A percentile compares a stretch with the other conserved stretches of the same genome.
phyloP scores from a whole-genome alignment of 306 rosid genomes.

The Vicia faba region DNA sequence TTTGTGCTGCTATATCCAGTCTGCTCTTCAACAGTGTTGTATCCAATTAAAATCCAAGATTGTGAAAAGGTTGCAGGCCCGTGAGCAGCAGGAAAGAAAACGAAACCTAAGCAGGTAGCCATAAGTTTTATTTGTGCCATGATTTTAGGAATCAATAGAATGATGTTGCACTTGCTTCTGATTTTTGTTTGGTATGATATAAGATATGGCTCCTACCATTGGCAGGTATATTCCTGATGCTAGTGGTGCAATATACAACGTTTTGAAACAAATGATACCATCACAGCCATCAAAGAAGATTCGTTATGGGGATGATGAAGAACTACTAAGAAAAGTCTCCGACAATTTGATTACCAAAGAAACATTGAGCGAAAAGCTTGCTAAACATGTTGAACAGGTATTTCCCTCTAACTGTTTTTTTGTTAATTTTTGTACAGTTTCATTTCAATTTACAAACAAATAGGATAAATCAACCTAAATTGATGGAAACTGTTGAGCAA shows the following conservation, averaged over 20 bases:
- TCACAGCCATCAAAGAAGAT: conserved; percentile 64
- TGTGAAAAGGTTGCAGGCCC: conserved; percentile 91
- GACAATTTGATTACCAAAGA: conserved; percentile 69
- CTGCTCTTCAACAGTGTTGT: conserved; percentile 94
- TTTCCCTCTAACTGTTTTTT: conserved; percentile 21
- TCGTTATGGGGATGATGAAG: conserved; percentile 54
- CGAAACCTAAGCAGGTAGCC: conserved; percentile 80
- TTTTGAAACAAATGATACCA: conserved; percentile 63
- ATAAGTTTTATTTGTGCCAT: conserved; percentile 22
- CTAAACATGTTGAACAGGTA: conserved; percentile 93
- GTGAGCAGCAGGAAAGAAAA: conserved; percentile 97
- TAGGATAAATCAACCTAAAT: conserved; percentile 24
- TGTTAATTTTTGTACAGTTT: conserved; percentile 1
- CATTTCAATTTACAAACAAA: conserved; percentile 8
- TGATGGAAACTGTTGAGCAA: conserved; percentile 23
- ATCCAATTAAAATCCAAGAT: conserved; percentile 89
- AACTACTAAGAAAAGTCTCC: conserved; percentile 63
- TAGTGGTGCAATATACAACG: conserved; percentile 63
- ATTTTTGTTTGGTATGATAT: conserved; percentile 16
- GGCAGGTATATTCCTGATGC: conserved; percentile 87
- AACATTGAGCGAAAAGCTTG: conserved; percentile 71
- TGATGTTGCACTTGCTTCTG: conserved; percentile 20
- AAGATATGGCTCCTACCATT: conserved; percentile 33
- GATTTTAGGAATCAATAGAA: conserved; percentile 22
- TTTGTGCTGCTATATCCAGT: conserved; percentile 51